A percentile compares a stretch with the other conserved stretches of the same genome.
Conservation (phyloP, 768 basidiomycete genomes). For the Rhizopogon roseolus region DNA sequence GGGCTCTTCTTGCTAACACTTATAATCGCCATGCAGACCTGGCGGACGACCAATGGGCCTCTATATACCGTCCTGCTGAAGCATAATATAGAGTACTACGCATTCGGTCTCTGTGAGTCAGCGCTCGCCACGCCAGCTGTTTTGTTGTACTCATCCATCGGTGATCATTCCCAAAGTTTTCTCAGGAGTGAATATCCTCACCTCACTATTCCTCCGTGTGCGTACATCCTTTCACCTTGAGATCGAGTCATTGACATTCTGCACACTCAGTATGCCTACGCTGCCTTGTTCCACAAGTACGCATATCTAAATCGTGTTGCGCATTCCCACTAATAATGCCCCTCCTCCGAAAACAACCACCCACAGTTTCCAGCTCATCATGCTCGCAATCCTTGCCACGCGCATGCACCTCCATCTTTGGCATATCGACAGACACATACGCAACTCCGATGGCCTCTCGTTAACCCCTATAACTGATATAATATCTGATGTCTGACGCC, state of each 20-base stretch:
- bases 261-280: background rate
- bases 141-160: background rate
- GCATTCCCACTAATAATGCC: background rate
- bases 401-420: constrained; percentile 5
- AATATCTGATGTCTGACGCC: background rate
- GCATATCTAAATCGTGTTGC: background rate
- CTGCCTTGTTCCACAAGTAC: background rate
- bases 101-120: background rate
- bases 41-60: background rate
- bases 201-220: background rate
- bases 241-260: background rate
- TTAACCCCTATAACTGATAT: background rate
- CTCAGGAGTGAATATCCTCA: background rate
- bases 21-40: background rate
- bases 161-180: background rate
- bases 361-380: background rate
- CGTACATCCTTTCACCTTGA: background rate
- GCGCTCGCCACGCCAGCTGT: background rate
- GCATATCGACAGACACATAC: background rate
- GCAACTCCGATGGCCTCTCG: no score
- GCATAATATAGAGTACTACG: background rate
- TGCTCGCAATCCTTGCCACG: constrained; percentile 1
- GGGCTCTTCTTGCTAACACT: background rate
- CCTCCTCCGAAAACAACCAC: background rate
- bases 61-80: background rate